A percentile compares a stretch with the other conserved stretches of the same genome.
phyloP scores from a whole-genome alignment of 805 yeast species.

The Candida ulmi region DNA sequence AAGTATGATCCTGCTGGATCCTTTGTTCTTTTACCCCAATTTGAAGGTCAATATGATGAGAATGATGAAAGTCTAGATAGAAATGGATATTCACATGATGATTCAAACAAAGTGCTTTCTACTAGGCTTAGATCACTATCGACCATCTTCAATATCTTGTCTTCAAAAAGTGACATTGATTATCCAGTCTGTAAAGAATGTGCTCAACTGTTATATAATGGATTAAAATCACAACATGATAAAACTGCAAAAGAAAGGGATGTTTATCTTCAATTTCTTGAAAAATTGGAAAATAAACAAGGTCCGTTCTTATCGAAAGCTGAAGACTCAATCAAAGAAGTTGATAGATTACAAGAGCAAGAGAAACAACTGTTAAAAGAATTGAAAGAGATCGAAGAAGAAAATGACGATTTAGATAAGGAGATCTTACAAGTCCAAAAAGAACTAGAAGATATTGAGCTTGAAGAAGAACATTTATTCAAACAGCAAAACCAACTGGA shows the following conservation, averaged over 20 bases:
- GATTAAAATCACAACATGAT: conserved; percentile 64
- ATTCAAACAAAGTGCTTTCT: conserved; percentile 33
- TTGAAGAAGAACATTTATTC: conserved; percentile 42
- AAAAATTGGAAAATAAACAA: conserved; percentile 56
- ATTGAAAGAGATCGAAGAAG: conserved; percentile 36
- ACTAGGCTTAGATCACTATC: conserved; percentile 48
- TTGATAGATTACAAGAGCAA: conserved; percentile 27
- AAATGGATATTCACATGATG: not conserved
- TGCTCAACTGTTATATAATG: conserved; percentile 57
- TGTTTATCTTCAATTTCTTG: conserved; percentile 65
- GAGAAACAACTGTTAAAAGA: conserved; percentile 42
- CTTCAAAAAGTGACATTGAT: conserved; percentile 70
- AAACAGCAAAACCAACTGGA: conserved; percentile 50
- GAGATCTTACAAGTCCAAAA: conserved; percentile 33
- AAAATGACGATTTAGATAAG: conserved; percentile 23
- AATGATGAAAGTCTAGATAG: conserved; percentile 21
- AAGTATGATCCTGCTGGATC: conserved; percentile 16
- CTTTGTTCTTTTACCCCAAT: conserved; percentile 23
- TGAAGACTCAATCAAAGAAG: conserved; percentile 19
- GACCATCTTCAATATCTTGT: conserved; percentile 64
- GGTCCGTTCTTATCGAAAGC: conserved; percentile 29
- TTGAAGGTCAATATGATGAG: conserved; percentile 21
- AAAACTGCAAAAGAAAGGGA: conserved; percentile 75
- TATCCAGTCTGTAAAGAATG: conserved; percentile 89
- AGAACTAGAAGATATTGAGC: conserved; percentile 41